Evolutionary conservation across 2,329 filamentous ascomycete species (phyloP), one percentile per base, ranked within the genome.

Genomic region (Periconia sp.): DNA sequence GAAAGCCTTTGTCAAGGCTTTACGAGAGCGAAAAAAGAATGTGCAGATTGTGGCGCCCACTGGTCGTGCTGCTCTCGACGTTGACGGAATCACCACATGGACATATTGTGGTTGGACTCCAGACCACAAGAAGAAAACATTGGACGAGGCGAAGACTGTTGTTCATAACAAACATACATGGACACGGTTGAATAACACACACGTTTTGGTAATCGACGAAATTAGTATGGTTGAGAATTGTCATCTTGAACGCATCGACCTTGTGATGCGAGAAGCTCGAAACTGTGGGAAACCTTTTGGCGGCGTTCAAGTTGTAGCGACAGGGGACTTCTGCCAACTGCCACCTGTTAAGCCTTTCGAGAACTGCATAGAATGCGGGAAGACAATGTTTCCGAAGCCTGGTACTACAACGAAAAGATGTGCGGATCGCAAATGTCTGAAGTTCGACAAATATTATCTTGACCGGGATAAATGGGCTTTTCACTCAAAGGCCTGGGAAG

Each of bases 161-260:
- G 74, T 75, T 0, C 65, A 70, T 20, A 72, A 68, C 9, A 72
- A 71, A 10, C 63, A 68, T 2, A 63, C 75, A 0, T 66, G 57
- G 19, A 63, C 72, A 1, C 73, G 79, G 0, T 66, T 85, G 1
- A 61, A 18, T 0, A 31, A 66, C 0, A 83, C 80, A 0, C 75
- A 87, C 47, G 80, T 85, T 0, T 74, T 88, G 1, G 77, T 88
- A 20, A 83, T 88, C 15, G 85, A 88, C 59, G 86, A 88, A 67
- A 82, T 89, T 53, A 85, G 81, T 56, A 88, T 88, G 85, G 76
- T 87, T 0, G 82, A 85, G 47, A 83, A 80, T 50, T 64, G 77
- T 7, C 74, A 80, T 45, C 79, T 85, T 27, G 78, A 82, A 53
- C 77, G 83, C 13, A 67, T 64, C 13, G 80, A 82, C 52, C 65